Percentiles rank a stretch among this genome's conserved stretches.
Evolutionary conservation across 2,329 filamentous ascomycete genomes (phyloP).

Genomic region (Chrysosporium keratinophilum): DNA sequence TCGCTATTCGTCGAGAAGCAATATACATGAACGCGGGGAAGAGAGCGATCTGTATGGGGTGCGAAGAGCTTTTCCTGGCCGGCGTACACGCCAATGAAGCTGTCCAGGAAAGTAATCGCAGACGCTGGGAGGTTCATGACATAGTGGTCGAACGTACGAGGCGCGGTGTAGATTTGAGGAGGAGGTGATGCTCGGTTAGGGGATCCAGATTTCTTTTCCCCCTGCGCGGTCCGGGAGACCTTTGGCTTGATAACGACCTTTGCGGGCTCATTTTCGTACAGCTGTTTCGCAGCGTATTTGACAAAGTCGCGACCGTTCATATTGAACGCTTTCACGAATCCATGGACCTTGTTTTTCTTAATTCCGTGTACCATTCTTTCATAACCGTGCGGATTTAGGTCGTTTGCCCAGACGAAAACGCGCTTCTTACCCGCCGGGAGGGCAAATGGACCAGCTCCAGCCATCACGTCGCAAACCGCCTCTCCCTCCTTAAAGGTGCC

Average conservation of each 20-base stretch:
- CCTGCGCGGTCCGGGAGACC: slow-evolving; percentile 18
- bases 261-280: slow-evolving; percentile 41
- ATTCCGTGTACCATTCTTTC: slow-evolving; percentile 61
- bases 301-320: slow-evolving; percentile 76
- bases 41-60: slow-evolving; percentile 46
- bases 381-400: slow-evolving; percentile 86
- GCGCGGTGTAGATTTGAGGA: slow-evolving; percentile 37
- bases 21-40: slow-evolving; percentile 87
- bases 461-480: slow-evolving; percentile 93
- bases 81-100: slow-evolving; percentile 71
- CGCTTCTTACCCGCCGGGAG: slow-evolving; percentile 80
- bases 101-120: slow-evolving; percentile 70
- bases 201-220: slow-evolving; percentile 4
- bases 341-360: slow-evolving; percentile 63
- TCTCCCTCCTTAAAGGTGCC: slow-evolving; percentile 69
- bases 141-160: slow-evolving; percentile 76
- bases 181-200: slow-evolving; percentile 21
- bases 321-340: slow-evolving; percentile 71
- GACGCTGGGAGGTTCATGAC: slow-evolving; percentile 95
- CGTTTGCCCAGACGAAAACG: slow-evolving; percentile 93
- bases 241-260: slow-evolving; percentile 45
- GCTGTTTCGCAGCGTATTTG: slow-evolving; percentile 51
- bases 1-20: slow-evolving; percentile 81
- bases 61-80: slow-evolving; percentile 56
- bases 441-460: slow-evolving; percentile 90